These are phyloP conservation scores for Neocatenulostroma microsporum DNA, from an alignment of 2,329 filamentous ascomycete genomes.

Conservation along the genomic window DNA sequence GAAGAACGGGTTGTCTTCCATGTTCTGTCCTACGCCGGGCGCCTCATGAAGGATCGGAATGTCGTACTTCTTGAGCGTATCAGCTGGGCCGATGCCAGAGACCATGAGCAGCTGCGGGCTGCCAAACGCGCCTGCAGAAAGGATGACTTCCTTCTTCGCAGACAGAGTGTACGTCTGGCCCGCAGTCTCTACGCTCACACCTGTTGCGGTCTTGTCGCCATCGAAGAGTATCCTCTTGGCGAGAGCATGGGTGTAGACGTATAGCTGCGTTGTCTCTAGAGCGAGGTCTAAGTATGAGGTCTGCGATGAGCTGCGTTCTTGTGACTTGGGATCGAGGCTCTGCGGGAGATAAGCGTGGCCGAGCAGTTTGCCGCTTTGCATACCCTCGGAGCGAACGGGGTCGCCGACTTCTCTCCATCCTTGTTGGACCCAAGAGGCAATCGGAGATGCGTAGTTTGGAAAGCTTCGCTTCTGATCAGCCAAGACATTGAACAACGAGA, in stretches of 20 bases:
- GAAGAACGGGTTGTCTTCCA: constrained; percentile 18
- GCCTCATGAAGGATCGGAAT: constrained; percentile 24
- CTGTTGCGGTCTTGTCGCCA: constrained; percentile 22
- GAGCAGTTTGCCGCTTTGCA: constrained; percentile 21
- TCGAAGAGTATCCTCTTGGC: constrained; percentile 29
- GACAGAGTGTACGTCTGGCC: constrained; percentile 15
- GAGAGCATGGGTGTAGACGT: constrained; percentile 28
- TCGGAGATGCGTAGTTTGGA: constrained; percentile 21
- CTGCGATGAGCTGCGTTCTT: constrained; percentile 19
- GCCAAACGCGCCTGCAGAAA: constrained; percentile 38
- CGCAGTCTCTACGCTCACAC: constrained; percentile 21
- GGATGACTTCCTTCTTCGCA: constrained; percentile 37
- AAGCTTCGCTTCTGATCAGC: constrained; percentile 14
- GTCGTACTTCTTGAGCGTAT: constrained; percentile 23
- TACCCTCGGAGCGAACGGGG: constrained; percentile 16
- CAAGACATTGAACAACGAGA: no score
- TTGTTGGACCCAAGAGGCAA: constrained; percentile 22
- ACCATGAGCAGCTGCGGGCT: constrained; percentile 33
- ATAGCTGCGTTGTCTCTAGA: constrained; percentile 23
- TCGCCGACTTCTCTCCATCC: constrained; percentile 20
- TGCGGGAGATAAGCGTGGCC: constrained; percentile 13
- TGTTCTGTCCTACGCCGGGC: constrained; percentile 25
- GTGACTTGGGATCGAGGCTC: constrained; percentile 22
- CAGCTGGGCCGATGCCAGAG: constrained; percentile 23
- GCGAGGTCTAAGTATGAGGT: constrained; percentile 24